Evolutionary conservation across 2,329 filamentous ascomycete species (phyloP).

Genomic region (Cylindrodendrum hubeiense): DNA sequence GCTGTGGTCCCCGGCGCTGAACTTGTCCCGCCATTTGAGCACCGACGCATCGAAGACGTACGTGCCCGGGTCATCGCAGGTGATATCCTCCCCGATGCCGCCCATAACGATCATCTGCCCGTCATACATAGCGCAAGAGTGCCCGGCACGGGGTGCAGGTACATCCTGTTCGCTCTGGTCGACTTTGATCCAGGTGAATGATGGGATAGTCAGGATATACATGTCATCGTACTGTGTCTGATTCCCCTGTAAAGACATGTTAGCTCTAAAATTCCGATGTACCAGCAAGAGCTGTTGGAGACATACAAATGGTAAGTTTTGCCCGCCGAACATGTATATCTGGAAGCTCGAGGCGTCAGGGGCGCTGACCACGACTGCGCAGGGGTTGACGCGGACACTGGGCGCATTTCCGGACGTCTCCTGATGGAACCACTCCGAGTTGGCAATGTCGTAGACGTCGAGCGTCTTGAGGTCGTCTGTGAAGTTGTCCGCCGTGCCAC

Average conservation of each 20-base stretch:
- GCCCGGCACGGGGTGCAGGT: conserved; percentile 55
- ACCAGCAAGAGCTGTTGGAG: neutral
- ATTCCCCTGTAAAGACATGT: conserved; percentile 47
- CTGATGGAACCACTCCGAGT: conserved; percentile 71
- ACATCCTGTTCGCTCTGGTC: conserved; percentile 67
- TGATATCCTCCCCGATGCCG: conserved; percentile 63
- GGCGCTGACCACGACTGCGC: conserved; percentile 71
- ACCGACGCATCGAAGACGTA: conserved; percentile 80
- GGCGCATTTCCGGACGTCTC: conserved; percentile 66
- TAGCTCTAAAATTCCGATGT: conserved; percentile 2
- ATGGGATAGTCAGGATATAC: conserved; percentile 72
- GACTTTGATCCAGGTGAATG: conserved; percentile 73
- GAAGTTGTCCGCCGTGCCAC: conserved; percentile 77
- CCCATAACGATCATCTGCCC: conserved; percentile 75
- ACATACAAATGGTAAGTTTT: conserved; percentile 74
- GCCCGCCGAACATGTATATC: conserved; percentile 83
- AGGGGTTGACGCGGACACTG: conserved; percentile 67
- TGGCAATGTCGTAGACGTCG: conserved; percentile 77
- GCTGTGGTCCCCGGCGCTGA: conserved; percentile 71
- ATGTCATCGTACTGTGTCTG: conserved; percentile 74
- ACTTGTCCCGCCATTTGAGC: conserved; percentile 68
- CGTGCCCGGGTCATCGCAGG: conserved; percentile 71
- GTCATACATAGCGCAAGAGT: conserved; percentile 69
- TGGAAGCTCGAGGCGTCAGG: conserved; percentile 82
- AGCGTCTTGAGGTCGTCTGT: conserved; percentile 66